These are phyloP conservation scores for Lactarius hatsudake DNA, from an alignment of 768 basidiomycete species.

Conservation along the genomic window DNA sequence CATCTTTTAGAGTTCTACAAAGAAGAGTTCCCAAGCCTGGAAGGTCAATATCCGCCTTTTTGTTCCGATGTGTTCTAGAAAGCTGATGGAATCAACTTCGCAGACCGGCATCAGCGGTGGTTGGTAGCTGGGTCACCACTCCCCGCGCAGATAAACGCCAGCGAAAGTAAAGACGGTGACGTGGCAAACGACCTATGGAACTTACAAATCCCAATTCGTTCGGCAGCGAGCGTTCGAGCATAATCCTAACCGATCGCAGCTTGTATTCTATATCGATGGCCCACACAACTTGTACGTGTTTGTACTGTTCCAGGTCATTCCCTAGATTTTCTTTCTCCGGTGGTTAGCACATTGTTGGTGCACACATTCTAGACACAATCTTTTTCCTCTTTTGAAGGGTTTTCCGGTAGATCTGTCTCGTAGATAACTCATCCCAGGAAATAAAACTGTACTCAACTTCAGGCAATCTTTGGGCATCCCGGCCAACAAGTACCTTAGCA, in stretches of 20 bases:
- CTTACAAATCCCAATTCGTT: conserved; percentile 18
- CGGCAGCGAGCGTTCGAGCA: background rate
- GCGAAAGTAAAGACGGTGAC: background rate
- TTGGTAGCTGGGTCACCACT: conserved; percentile 15
- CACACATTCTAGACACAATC: background rate
- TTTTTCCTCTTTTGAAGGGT: background rate
- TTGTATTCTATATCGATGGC: background rate
- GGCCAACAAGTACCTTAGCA: background rate
- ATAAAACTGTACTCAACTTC: background rate
- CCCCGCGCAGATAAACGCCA: conserved; percentile 2
- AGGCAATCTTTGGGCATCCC: background rate
- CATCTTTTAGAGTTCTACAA: conserved; percentile 18
- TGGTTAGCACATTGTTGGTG: background rate
- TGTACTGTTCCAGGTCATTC: background rate
- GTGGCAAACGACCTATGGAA: conserved; percentile 15
- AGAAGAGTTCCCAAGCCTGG: conserved; percentile 16
- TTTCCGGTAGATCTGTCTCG: background rate
- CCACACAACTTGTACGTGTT: background rate
- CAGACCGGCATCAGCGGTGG: conserved; percentile 17
- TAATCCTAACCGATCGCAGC: background rate
- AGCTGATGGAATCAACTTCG: background rate
- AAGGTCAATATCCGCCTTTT: conserved; percentile 5
- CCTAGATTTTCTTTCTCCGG: background rate
- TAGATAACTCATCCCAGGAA: background rate
- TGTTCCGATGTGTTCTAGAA: background rate